Evolutionary conservation across 148 eudicot genomes (phyloP).

Genomic region (Fallopia convolvulus): DNA sequence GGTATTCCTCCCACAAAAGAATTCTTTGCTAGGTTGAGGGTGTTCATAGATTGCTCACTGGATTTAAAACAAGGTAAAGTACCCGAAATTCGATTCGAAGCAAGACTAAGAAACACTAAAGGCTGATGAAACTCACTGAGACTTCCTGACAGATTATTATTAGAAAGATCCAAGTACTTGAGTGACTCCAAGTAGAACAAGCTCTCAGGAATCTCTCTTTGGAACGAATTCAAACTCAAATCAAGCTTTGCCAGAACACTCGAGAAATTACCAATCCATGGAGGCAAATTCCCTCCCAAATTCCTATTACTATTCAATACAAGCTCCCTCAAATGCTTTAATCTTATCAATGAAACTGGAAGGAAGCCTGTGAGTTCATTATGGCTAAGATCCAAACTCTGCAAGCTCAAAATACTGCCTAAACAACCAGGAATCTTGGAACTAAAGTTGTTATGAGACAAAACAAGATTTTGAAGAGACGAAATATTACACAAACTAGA

Average conservation of each 20-base stretch:
- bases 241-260: slow-evolving; percentile 36
- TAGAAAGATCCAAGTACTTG: slow-evolving; percentile 62
- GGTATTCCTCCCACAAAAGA: slow-evolving; percentile 77
- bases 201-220: slow-evolving; percentile 61
- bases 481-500: slow-evolving; percentile 56
- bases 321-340: slow-evolving; percentile 38
- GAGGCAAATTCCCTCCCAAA: slow-evolving; percentile 47
- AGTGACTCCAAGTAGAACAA: slow-evolving; percentile 50
- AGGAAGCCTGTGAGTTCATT: slow-evolving; percentile 46
- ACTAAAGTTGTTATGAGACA: slow-evolving; percentile 52
- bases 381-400: slow-evolving; percentile 47
- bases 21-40: slow-evolving; percentile 69
- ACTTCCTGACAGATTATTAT: slow-evolving; percentile 48
- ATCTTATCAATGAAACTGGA: slow-evolving; percentile 36
- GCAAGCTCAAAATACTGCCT: slow-evolving; percentile 36
- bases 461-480: slow-evolving; percentile 46
- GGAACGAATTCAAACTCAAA: slow-evolving; percentile 52
- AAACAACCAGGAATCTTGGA: slow-evolving; percentile 53
- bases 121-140: slow-evolving; percentile 58
- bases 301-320: slow-evolving; percentile 32
- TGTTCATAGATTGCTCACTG: slow-evolving; percentile 44
- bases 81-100: slow-evolving; percentile 56
- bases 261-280: slow-evolving; percentile 71
- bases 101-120: slow-evolving; percentile 59
- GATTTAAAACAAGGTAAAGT: slow-evolving; percentile 70